Percentiles rank a stretch among this genome's conserved stretches.
Evolutionary conservation across 352 stramenopile genomes (phyloP).

Genomic region (Globisporangium megalacanthum): DNA sequence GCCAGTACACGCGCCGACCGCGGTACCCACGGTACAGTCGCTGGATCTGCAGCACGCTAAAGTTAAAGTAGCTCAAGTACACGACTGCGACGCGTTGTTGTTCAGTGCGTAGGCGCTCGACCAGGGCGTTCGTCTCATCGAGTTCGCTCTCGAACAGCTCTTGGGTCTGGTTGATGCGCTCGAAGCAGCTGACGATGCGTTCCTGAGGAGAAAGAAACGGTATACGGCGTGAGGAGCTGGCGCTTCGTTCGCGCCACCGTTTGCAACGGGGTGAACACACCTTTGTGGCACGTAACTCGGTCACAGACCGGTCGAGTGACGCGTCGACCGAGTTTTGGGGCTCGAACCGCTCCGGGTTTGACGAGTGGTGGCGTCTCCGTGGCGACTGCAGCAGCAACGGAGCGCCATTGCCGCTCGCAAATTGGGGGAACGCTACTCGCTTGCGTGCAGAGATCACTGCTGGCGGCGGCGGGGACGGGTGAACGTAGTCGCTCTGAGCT

Average conservation of each 20-base stretch:
- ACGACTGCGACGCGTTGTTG: slow-evolving; percentile 17
- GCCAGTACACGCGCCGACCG: slow-evolving; percentile 41
- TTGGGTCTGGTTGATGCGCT: slow-evolving; percentile 31
- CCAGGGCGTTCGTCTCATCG: slow-evolving; percentile 17
- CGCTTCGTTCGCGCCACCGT: not conserved
- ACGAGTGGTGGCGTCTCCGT: slow-evolving; percentile 7
- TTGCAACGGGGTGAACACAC: slow-evolving; percentile 2
- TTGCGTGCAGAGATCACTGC: slow-evolving; percentile 6
- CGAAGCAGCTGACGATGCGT: slow-evolving; percentile 12
- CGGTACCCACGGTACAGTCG: slow-evolving; percentile 81
- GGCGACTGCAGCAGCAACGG: slow-evolving; percentile 8
- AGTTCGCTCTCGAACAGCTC: slow-evolving; percentile 25
- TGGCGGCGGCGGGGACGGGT: not conserved
- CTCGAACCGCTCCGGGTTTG: slow-evolving; percentile 15
- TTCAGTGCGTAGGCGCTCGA: slow-evolving; percentile 19
- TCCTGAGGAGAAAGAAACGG: slow-evolving; percentile 8
- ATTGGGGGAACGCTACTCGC: slow-evolving; percentile 20
- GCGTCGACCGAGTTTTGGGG: slow-evolving; percentile 20
- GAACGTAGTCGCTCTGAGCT: no score
- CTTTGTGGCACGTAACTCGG: slow-evolving; percentile 18
- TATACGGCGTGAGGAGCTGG: not conserved
- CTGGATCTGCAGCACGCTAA: slow-evolving; percentile 66
- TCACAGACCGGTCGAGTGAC: slow-evolving; percentile 22
- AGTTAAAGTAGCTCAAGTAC: slow-evolving; percentile 28
- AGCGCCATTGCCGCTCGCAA: slow-evolving; percentile 19